These are phyloP conservation scores for Fonsecaea pedrosoi DNA, from an alignment of 2,329 filamentous ascomycete species.

Conservation along the genomic window DNA sequence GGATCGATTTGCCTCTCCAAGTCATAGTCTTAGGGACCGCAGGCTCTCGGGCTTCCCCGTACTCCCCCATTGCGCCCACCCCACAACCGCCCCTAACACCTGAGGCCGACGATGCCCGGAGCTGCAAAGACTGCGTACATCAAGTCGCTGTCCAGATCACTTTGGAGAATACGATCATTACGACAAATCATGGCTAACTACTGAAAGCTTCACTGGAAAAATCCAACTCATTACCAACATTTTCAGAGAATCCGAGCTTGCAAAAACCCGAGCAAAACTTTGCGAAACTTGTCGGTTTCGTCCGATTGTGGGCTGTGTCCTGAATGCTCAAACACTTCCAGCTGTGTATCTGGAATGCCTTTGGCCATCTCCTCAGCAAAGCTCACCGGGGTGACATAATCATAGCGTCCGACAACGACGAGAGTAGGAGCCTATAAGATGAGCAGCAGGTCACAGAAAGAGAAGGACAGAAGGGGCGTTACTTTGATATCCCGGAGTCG, in stretches of 20 bases:
- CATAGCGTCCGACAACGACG: constrained; percentile 27
- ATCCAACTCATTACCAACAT: too few species aligned
- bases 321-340: constrained; percentile 30
- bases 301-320: constrained; percentile 26
- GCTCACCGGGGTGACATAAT: constrained; percentile 23
- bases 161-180: too few species aligned
- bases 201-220: too few species aligned
- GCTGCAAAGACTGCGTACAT: too few species aligned
- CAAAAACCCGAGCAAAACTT: constrained; percentile 18
- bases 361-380: constrained; percentile 18
- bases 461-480: neutral
- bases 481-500: constrained; percentile 23
- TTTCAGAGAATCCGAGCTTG: constrained; percentile 15
- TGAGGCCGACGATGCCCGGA: too few species aligned
- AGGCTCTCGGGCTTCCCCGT: too few species aligned
- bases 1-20: too few species aligned
- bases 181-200: too few species aligned
- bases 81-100: too few species aligned
- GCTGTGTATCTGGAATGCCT: constrained; percentile 10
- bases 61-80: too few species aligned
- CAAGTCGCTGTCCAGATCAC: too few species aligned
- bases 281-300: constrained; percentile 26
- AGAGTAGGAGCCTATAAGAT: constrained; percentile 21
- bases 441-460: neutral
- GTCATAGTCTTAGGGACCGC: too few species aligned